Evolutionary conservation across 441 rosid genomes (phyloP).

Genomic region (Aleurites moluccanus): DNA sequence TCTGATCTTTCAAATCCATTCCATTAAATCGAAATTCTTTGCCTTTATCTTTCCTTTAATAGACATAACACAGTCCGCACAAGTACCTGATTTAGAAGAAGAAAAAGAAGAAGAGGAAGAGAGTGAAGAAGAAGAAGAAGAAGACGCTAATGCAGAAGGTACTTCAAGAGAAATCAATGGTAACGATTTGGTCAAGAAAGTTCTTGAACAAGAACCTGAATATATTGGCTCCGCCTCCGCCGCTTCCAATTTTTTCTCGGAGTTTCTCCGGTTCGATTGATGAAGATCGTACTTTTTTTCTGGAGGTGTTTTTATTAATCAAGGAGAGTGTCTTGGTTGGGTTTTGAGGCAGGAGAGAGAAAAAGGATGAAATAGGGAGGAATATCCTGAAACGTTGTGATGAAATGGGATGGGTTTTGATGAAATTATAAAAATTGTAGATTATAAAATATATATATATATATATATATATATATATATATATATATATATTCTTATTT

Average conservation of each 20-base stretch:
- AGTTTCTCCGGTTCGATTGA: conserved; percentile 34
- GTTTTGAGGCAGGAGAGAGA: no score
- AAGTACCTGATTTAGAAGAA: conserved; percentile 41
- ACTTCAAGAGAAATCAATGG: conserved; percentile 28
- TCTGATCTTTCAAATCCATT: neutral
- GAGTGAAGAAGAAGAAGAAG: no score
- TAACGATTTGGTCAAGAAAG: conserved; percentile 64
- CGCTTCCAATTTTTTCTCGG: conserved; percentile 41
- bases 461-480: no score
- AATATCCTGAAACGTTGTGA: no score
- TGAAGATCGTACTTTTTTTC: conserved; percentile 43
- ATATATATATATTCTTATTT: no score
- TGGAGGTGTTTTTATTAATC: conserved; percentile 73
- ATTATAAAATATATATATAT: no score
- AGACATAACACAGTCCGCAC: conserved; percentile 73
- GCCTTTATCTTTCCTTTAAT: conserved; percentile 25
- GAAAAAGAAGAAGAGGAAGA: conserved; percentile 37
- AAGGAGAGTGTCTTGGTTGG: conserved; percentile 83
- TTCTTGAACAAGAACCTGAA: conserved; percentile 92
- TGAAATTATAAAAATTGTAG: no score
- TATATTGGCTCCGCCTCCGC: conserved; percentile 73
- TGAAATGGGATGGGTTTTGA: no score
- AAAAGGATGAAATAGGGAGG: no score
- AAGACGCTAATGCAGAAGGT: neutral
- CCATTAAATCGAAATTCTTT: no score